phyloP scores from a whole-genome alignment of 2,329 filamentous ascomycete species.

The Fusarium longipes region DNA sequence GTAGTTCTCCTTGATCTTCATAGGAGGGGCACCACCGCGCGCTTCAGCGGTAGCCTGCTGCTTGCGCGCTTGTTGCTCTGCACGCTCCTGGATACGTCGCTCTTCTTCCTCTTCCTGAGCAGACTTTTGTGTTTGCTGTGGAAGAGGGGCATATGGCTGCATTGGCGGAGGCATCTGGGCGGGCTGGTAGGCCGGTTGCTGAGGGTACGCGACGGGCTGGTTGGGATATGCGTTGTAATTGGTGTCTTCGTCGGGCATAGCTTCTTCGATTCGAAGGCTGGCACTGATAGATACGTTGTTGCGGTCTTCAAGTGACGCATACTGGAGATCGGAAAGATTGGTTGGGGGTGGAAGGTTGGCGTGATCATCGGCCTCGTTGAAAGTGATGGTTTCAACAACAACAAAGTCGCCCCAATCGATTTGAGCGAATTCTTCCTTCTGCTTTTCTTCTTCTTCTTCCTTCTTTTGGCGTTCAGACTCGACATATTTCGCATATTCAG shows the following conservation, averaged over 20 bases:
- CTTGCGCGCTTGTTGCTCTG: constrained; percentile 70
- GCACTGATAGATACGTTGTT: constrained; percentile 87
- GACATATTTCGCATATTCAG: constrained; percentile 87
- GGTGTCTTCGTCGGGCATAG: constrained; percentile 83
- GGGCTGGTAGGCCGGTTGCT: constrained; percentile 50
- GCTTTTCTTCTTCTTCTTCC: constrained; percentile 86
- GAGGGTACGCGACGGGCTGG: constrained; percentile 52
- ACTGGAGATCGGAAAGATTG: constrained; percentile 90
- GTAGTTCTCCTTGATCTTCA: constrained; percentile 95
- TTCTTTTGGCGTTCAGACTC: constrained; percentile 88
- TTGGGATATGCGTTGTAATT: constrained; percentile 63
- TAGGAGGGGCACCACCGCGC: constrained; percentile 73
- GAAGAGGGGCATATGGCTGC: constrained; percentile 44
- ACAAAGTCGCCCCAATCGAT: constrained; percentile 99
- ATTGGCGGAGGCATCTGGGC: constrained; percentile 55
- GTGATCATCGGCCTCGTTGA: constrained; percentile 88
- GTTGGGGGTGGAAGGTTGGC: constrained; percentile 89
- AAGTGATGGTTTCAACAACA: constrained; percentile 93
- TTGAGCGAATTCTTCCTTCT: constrained; percentile 79
- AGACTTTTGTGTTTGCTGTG: constrained; percentile 50
- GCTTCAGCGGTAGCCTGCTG: constrained; percentile 84
- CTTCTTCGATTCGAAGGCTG: constrained; percentile 90
- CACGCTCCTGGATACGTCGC: constrained; percentile 71
- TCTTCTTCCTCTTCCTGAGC: constrained; percentile 72
- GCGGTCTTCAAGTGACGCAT: constrained; percentile 93